Conservation (phyloP, 306 rosid genomes). For the Mimosa bimucronata region DNA sequence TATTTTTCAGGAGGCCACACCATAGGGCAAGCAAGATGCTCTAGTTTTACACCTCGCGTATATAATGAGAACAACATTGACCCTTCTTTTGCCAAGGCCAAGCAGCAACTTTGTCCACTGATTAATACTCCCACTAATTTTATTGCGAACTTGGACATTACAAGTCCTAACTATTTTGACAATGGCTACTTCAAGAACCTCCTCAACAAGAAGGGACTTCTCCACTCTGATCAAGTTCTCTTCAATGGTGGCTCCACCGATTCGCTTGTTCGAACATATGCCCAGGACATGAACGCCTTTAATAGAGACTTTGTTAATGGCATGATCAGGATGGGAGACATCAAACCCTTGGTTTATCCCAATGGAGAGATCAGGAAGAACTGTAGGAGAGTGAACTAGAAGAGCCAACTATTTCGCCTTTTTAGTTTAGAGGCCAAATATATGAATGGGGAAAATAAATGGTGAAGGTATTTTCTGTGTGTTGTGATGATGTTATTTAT, state of each 20-base stretch:
- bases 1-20: conserved; percentile 71
- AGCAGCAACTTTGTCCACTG: conserved; percentile 56
- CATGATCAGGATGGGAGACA: conserved; percentile 86
- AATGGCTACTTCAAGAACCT: conserved; percentile 69
- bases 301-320: conserved; percentile 58
- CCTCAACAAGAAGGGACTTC: conserved; percentile 64
- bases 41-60: conserved; percentile 41
- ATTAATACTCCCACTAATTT: conserved; percentile 44
- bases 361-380: conserved; percentile 71
- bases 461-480: background rate
- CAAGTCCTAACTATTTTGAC: conserved; percentile 62
- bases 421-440: background rate
- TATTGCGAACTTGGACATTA: conserved; percentile 58
- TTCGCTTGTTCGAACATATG: conserved; percentile 60
- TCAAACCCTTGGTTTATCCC: conserved; percentile 71
- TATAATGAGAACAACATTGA: conserved; percentile 62
- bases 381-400: conserved; percentile 56
- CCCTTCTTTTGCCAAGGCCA: conserved; percentile 52
- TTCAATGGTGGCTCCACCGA: conserved; percentile 70
- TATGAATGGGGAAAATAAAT: background rate
- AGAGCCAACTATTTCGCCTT: background rate
- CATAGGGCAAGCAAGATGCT: conserved; percentile 76
- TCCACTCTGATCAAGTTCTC: conserved; percentile 78
- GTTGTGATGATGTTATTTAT: background rate
- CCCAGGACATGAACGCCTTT: conserved; percentile 43